Conservation (phyloP, 768 basidiomycete species). For the Stropharia rugosoannulata region DNA sequence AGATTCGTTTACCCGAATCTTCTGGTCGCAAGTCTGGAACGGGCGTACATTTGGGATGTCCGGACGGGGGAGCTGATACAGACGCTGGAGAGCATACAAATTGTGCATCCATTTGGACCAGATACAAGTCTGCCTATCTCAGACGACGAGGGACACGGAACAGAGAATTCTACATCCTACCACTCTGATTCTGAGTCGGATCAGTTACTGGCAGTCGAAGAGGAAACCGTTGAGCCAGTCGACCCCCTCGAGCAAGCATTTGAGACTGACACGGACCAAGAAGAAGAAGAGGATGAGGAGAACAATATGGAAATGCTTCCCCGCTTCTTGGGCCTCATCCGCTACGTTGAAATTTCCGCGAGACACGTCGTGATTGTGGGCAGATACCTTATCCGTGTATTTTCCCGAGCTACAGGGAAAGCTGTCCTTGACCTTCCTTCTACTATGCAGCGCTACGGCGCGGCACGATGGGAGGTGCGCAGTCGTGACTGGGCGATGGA, state of each 20-base stretch:
- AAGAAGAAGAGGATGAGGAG: constrained; percentile 5
- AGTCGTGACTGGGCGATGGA: constrained; percentile 2
- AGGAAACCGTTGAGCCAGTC: neutral
- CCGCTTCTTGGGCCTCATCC: constrained; percentile 36
- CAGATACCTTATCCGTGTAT: constrained; percentile 46
- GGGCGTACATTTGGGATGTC: constrained; percentile 65
- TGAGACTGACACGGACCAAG: constrained; percentile 5
- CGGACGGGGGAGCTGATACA: constrained; percentile 47
- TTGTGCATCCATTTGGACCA: constrained; percentile 3
- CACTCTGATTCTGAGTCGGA: neutral
- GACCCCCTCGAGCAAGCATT: neutral
- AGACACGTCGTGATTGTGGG: constrained; percentile 63
- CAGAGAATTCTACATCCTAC: neutral
- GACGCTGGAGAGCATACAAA: constrained; percentile 42
- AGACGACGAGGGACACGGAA: neutral
- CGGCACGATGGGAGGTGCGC: constrained; percentile 31
- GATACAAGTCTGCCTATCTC: neutral
- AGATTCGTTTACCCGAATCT: constrained; percentile 70
- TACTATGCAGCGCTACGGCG: constrained; percentile 29
- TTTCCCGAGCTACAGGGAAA: constrained; percentile 44
- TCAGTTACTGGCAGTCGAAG: neutral
- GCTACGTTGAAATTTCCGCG: constrained; percentile 66
- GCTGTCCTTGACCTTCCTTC: constrained; percentile 44
- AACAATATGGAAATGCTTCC: constrained; percentile 6
- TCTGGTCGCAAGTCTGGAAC: constrained; percentile 41